Conservation (phyloP, 768 basidiomycete genomes). For the Russula dissimulans region DNA sequence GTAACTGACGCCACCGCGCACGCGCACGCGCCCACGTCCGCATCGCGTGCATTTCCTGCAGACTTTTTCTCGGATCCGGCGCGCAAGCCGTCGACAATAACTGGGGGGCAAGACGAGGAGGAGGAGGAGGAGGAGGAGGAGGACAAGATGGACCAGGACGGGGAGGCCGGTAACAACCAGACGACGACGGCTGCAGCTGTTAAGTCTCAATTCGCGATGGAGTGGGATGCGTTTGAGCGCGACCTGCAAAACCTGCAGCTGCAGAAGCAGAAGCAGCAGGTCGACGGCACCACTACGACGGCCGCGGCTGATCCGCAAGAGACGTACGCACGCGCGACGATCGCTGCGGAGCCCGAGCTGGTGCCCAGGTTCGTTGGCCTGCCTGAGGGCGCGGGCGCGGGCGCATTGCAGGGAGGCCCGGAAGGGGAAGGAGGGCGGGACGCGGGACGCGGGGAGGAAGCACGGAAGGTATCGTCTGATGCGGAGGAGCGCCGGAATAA, state of each 20-base stretch:
- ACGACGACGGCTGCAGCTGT: constrained; percentile 19
- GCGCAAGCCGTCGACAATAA: constrained; percentile 33
- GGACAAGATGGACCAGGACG: constrained; percentile 10
- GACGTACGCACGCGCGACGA: constrained; percentile 58
- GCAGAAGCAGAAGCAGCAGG: background rate
- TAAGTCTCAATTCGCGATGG: constrained; percentile 44
- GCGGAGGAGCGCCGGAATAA: constrained; percentile 40
- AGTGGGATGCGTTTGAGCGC: constrained; percentile 67
- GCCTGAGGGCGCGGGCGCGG: constrained; percentile 29
- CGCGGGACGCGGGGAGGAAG: constrained; percentile 23
- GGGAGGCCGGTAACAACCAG: constrained; percentile 14
- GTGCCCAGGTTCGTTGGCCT: constrained; percentile 40
- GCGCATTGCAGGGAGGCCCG: constrained; percentile 18
- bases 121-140: constrained; percentile 29
- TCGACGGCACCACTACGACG: background rate
- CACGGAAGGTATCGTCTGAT: constrained; percentile 31
- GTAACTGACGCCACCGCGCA: constrained; percentile 7
- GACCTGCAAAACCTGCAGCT: constrained; percentile 31
- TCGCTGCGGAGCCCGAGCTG: constrained; percentile 59
- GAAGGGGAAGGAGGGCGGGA: constrained; percentile 12
- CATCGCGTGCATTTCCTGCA: constrained; percentile 36
- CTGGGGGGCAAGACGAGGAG: constrained; percentile 23
- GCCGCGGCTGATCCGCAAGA: constrained; percentile 28
- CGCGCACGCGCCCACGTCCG: background rate
- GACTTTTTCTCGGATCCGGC: constrained; percentile 81